Evolutionary conservation across 225 moss, liverwort and hornwort genomes (phyloP).

Genomic region (Pleurozium schreberi): DNA sequence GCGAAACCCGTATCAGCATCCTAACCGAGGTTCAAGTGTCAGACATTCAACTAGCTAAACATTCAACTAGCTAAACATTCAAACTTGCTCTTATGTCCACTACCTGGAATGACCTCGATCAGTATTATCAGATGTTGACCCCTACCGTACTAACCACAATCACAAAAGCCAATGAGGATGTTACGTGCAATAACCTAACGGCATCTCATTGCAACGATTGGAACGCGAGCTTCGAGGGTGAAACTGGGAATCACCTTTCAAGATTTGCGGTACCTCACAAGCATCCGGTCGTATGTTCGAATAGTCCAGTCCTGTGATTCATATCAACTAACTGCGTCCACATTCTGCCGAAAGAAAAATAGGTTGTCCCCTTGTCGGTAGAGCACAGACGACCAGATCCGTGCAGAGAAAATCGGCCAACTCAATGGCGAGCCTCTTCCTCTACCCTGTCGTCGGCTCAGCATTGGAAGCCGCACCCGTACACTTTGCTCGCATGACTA

Average conservation of each 20-base stretch:
- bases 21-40: background rate
- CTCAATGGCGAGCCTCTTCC: background rate
- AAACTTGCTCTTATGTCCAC: background rate
- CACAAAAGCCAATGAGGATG: background rate
- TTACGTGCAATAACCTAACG: slow-evolving; percentile 7
- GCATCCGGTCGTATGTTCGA: background rate
- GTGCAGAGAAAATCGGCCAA: background rate
- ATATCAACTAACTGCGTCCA: background rate
- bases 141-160: background rate
- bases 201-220: background rate
- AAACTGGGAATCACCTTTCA: background rate
- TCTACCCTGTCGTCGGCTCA: background rate
- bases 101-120: background rate
- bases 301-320: background rate
- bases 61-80: background rate
- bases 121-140: background rate
- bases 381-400: background rate
- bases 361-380: background rate
- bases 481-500: background rate
- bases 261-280: slow-evolving; percentile 1
- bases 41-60: background rate
- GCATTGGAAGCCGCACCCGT: background rate
- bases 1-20: background rate
- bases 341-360: background rate
- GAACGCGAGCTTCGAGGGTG: background rate